A percentile compares a stretch with the other conserved stretches of the same genome.
These are phyloP conservation scores for Metschnikowia lachancei DNA, from an alignment of 805 yeast species.

Conservation along the genomic window DNA sequence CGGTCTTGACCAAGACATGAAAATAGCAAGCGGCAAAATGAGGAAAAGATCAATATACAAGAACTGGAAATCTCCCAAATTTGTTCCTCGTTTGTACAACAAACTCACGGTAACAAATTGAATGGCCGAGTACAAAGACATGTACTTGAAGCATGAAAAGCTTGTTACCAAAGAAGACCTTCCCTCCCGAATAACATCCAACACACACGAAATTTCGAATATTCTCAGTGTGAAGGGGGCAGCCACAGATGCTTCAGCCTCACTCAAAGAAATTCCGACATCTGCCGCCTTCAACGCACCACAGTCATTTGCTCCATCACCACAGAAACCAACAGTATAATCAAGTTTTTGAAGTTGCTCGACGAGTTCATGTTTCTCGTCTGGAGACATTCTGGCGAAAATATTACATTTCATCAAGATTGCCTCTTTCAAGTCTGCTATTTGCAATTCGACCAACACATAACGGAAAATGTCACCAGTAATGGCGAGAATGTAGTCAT, in stretches of 20 bases:
- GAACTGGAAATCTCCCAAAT: slow-evolving; percentile 95
- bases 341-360: slow-evolving; percentile 80
- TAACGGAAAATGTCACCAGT: slow-evolving; percentile 91
- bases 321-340: slow-evolving; percentile 95
- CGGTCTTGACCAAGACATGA: slow-evolving; percentile 97
- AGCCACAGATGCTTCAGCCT: slow-evolving; percentile 98
- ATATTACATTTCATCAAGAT: slow-evolving; percentile 72
- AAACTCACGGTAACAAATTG: slow-evolving; percentile 88
- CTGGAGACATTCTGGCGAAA: slow-evolving; percentile 98
- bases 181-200: slow-evolving; percentile 90
- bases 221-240: slow-evolving; percentile 93
- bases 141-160: slow-evolving; percentile 94
- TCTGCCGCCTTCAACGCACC: slow-evolving; percentile 98
- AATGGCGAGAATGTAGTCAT: slow-evolving; percentile 67
- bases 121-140: slow-evolving; percentile 95
- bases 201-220: slow-evolving; percentile 90
- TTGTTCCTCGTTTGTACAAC: slow-evolving; percentile 82
- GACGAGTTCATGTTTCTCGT: slow-evolving; percentile 94
- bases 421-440: slow-evolving; percentile 41
- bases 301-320: slow-evolving; percentile 99
- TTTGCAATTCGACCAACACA: slow-evolving; percentile 56
- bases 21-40: slow-evolving; percentile 91
- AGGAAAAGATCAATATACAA: slow-evolving; percentile 87
- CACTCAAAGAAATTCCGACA: slow-evolving; percentile 92
- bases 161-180: slow-evolving; percentile 93